Conservation (phyloP, 805 yeast species). For the Kodamaea leandrae region DNA sequence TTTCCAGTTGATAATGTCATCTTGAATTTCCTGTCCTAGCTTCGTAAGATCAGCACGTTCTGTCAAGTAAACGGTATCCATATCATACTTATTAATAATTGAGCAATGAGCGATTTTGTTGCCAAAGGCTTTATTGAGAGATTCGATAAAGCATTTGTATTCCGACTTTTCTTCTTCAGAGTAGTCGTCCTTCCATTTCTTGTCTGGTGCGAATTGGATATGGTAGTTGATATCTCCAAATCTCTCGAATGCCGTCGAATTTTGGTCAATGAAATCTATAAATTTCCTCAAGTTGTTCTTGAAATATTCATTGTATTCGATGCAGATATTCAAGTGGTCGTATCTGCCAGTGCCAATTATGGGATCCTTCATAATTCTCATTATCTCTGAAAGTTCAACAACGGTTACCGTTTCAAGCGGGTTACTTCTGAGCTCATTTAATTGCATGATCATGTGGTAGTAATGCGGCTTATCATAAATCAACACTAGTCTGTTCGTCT, state of each 20-base stretch:
- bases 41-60: slow-evolving; percentile 31
- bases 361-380: slow-evolving; percentile 14
- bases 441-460: slow-evolving; percentile 26
- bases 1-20: slow-evolving; percentile 35
- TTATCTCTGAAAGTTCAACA: slow-evolving; percentile 18
- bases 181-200: slow-evolving; percentile 32
- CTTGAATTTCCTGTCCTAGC: slow-evolving; percentile 37
- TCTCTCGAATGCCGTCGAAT: slow-evolving; percentile 12
- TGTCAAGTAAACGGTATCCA: slow-evolving; percentile 32
- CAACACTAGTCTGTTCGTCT: slow-evolving; percentile 17
- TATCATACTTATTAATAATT: slow-evolving; percentile 35
- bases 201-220: slow-evolving; percentile 30
- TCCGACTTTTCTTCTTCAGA: slow-evolving; percentile 21
- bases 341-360: slow-evolving; percentile 14
- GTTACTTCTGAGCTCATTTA: slow-evolving; percentile 20
- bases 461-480: slow-evolving; percentile 29
- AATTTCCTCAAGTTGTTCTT: slow-evolving; percentile 21
- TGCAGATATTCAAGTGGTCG: slow-evolving; percentile 26
- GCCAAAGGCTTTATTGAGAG: slow-evolving; percentile 21
- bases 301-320: slow-evolving; percentile 33
- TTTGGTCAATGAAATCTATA: slow-evolving; percentile 20
- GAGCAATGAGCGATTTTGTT: slow-evolving; percentile 38
- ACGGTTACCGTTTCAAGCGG: slow-evolving; percentile 19
- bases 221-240: slow-evolving; percentile 31
- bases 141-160: slow-evolving; percentile 25